Evolutionary conservation across 1,284 basidiomycete species (phyloP).

Genomic region (Porogramme epimiltina): DNA sequence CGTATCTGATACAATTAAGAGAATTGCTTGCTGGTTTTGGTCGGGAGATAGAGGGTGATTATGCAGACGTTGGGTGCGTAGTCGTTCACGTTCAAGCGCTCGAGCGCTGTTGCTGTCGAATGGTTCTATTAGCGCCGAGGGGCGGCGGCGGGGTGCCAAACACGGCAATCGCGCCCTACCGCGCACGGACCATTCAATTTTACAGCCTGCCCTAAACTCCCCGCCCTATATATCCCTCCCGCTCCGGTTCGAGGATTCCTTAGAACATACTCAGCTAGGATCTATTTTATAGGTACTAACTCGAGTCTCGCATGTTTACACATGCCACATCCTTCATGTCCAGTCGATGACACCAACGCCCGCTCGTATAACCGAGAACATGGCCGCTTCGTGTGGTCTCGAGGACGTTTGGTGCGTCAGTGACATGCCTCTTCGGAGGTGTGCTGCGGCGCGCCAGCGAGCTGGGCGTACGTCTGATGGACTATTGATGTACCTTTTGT

Average conservation of each 20-base stretch:
- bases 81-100: too few species aligned
- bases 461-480: conserved; percentile 77
- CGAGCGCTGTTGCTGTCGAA: too few species aligned
- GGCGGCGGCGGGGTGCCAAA: too few species aligned
- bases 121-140: too few species aligned
- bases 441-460: conserved; percentile 50
- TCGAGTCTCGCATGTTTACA: conserved; percentile 87
- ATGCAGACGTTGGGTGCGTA: too few species aligned
- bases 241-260: conserved; percentile 36
- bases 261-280: conserved; percentile 88
- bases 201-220: conserved; percentile 30
- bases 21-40: too few species aligned
- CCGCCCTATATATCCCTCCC: conserved; percentile 41
- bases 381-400: conserved; percentile 50
- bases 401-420: conserved; percentile 70
- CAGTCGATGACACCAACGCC: conserved; percentile 64
- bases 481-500: too few species aligned
- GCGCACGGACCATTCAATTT: conserved; percentile 19
- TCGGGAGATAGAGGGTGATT: too few species aligned
- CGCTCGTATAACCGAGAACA: conserved; percentile 48
- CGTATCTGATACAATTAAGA: too few species aligned
- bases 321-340: conserved; percentile 81
- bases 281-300: conserved; percentile 90
- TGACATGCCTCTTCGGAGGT: conserved; percentile 41
- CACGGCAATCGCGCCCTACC: too few species aligned